These are phyloP conservation scores for Arabis alpina DNA, from an alignment of 345 rosid species.

Conservation along the genomic window DNA sequence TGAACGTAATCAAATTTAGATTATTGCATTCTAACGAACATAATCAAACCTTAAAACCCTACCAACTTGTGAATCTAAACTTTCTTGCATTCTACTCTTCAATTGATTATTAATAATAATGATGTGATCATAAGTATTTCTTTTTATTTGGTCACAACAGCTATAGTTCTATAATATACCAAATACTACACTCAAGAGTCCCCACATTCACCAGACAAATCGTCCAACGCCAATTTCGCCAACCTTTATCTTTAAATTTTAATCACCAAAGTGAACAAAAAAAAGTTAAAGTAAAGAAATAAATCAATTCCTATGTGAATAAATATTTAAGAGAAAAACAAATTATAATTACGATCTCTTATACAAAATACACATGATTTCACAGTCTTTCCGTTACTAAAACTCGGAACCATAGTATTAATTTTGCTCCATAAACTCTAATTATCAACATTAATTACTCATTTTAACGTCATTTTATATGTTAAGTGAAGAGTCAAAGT, in stretches of 20 bases:
- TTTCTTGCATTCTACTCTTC: conserved; percentile 25
- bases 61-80: conserved; percentile 22
- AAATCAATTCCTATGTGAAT: not conserved
- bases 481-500: conserved; percentile 18
- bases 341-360: not conserved
- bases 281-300: not conserved
- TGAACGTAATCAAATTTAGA: not conserved
- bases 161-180: not conserved
- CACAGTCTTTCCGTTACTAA: conserved; percentile 5
- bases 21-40: conserved; percentile 14
- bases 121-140: not conserved
- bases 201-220: conserved; percentile 30
- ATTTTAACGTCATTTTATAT: conserved; percentile 6
- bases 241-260: not conserved
- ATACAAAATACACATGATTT: not conserved
- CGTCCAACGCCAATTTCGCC: conserved; percentile 39
- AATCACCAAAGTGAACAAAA: not conserved
- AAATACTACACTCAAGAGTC: conserved; percentile 13
- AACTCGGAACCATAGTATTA: not conserved
- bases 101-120: not conserved
- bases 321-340: not conserved
- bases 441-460: not conserved
- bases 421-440: not conserved
- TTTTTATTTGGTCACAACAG: conserved; percentile 1
- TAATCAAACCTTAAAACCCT: not conserved